Evolutionary conservation across 2,329 filamentous ascomycete genomes (phyloP).

Genomic region (Juglanconis juglandina): DNA sequence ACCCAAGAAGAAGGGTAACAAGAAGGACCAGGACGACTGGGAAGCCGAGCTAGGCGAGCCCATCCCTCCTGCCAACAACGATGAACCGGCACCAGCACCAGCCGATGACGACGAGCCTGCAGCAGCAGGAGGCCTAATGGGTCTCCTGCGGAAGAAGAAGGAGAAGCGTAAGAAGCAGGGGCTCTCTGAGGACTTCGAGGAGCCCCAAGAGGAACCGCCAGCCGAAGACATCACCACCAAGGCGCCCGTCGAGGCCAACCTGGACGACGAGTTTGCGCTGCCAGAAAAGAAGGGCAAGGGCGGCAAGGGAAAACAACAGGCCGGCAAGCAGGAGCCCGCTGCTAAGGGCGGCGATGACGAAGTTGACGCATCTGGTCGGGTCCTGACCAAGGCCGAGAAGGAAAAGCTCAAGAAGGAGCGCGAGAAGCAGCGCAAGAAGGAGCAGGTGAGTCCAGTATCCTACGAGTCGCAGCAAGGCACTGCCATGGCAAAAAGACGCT

Average conservation of each 20-base stretch:
- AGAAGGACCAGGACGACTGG: slow-evolving; percentile 89
- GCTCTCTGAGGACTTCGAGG: slow-evolving; percentile 67
- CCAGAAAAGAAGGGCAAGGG: slow-evolving; percentile 74
- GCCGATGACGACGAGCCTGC: slow-evolving; percentile 49
- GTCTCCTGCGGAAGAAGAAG: slow-evolving; percentile 76
- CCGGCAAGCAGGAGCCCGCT: slow-evolving; percentile 41
- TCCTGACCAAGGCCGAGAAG: slow-evolving; percentile 97
- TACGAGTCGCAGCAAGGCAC: background rate
- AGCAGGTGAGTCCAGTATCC: slow-evolving; percentile 61
- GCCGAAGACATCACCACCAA: slow-evolving; percentile 47
- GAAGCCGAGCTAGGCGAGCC: slow-evolving; percentile 86
- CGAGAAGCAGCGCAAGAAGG: slow-evolving; percentile 98
- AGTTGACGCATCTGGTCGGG: slow-evolving; percentile 56
- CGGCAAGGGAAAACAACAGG: slow-evolving; percentile 47
- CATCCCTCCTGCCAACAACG: slow-evolving; percentile 56
- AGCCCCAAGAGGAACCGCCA: slow-evolving; percentile 41
- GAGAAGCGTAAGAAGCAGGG: slow-evolving; percentile 91
- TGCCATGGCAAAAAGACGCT: background rate
- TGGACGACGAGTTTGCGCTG: slow-evolving; percentile 81
- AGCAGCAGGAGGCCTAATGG: slow-evolving; percentile 67
- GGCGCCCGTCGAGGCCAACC: slow-evolving; percentile 77
- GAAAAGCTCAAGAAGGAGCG: slow-evolving; percentile 97
- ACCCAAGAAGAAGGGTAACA: slow-evolving; percentile 88
- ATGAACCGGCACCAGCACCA: slow-evolving; percentile 47
- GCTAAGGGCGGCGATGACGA: slow-evolving; percentile 45